Percentiles rank a stretch among this genome's conserved stretches.
These are phyloP conservation scores for Elaeis oleifera DNA, from an alignment of 202 grass and related monocot species.

Conservation along the genomic window DNA sequence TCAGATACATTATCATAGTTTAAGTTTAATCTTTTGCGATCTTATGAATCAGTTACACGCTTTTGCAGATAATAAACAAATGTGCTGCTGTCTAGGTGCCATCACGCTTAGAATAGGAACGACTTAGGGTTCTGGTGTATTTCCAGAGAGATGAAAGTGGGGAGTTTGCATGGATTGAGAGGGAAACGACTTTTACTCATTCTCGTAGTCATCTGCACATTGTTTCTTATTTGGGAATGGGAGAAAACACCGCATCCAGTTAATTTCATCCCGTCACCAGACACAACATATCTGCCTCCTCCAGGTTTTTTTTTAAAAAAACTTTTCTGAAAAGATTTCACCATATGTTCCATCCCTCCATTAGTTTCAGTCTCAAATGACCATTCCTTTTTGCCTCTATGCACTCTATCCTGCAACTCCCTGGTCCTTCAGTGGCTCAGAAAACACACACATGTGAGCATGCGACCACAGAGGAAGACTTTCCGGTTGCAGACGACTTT, in stretches of 20 bases:
- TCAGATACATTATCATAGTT: too few species aligned
- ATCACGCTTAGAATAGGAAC: too few species aligned
- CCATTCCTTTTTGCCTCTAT: slow-evolving; percentile 13
- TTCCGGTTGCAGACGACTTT: slow-evolving; percentile 44
- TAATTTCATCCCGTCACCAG: slow-evolving; percentile 39
- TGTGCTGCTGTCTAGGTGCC: too few species aligned
- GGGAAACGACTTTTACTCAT: slow-evolving; percentile 72
- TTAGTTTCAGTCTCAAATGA: slow-evolving; percentile 16
- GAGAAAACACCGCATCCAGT: slow-evolving; percentile 51
- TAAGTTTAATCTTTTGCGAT: too few species aligned
- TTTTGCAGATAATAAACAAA: too few species aligned
- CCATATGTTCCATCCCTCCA: neutral
- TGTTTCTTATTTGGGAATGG: slow-evolving; percentile 92
- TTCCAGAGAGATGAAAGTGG: slow-evolving; percentile 64
- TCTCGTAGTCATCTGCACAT: slow-evolving; percentile 52
- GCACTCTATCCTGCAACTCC: neutral
- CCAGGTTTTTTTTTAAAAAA: slow-evolving; percentile 35
- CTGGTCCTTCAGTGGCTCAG: slow-evolving; percentile 19
- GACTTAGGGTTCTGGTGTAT: neutral
- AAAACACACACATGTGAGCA: slow-evolving; percentile 43
- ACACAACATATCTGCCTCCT: slow-evolving; percentile 47
- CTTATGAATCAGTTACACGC: too few species aligned
- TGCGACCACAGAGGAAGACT: slow-evolving; percentile 70
- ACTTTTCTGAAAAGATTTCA: neutral
- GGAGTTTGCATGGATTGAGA: slow-evolving; percentile 73